Evolutionary conservation across 1,139 yeast genomes (phyloP).

Genomic region (Geotrichum histeridarum): DNA sequence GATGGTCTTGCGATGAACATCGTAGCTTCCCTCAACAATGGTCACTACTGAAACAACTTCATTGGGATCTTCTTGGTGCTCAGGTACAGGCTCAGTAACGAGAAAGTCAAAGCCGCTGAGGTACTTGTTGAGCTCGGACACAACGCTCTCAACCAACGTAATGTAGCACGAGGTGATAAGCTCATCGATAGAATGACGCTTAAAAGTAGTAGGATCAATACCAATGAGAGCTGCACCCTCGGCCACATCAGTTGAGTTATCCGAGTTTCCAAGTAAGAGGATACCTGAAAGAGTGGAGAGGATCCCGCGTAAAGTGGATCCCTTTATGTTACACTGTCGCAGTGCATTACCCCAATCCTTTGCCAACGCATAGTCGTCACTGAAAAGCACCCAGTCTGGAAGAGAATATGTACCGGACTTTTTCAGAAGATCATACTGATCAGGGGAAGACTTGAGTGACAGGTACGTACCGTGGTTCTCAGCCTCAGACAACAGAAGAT

Average conservation of each 20-base stretch:
- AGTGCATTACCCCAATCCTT: conserved; percentile 42
- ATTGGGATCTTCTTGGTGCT: conserved; percentile 29
- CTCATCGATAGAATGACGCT: conserved; percentile 31
- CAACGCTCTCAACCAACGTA: conserved; percentile 34
- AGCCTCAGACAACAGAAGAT: conserved; percentile 36
- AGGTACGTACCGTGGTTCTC: conserved; percentile 33
- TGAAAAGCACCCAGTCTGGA: conserved; percentile 38
- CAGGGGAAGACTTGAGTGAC: conserved; percentile 33
- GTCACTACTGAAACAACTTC: conserved; percentile 38
- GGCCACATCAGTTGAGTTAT: conserved; percentile 33
- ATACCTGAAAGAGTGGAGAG: conserved; percentile 39
- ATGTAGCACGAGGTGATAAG: conserved; percentile 36
- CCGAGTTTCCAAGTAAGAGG: conserved; percentile 37
- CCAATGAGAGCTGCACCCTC: conserved; percentile 42
- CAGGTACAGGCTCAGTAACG: conserved; percentile 23
- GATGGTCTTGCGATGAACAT: conserved; percentile 27
- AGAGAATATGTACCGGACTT: conserved; percentile 34
- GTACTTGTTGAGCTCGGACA: conserved; percentile 35
- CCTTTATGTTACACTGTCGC: conserved; percentile 36
- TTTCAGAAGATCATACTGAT: conserved; percentile 35
- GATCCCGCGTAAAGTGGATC: conserved; percentile 34
- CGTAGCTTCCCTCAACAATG: conserved; percentile 34
- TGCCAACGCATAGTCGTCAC: conserved; percentile 40
- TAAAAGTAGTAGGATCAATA: conserved; percentile 33
- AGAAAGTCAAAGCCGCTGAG: conserved; percentile 31